Percentiles rank a stretch among this genome's conserved stretches.
phyloP scores from a whole-genome alignment of 305 asterid genomes.

The Fraxinus albicans region DNA sequence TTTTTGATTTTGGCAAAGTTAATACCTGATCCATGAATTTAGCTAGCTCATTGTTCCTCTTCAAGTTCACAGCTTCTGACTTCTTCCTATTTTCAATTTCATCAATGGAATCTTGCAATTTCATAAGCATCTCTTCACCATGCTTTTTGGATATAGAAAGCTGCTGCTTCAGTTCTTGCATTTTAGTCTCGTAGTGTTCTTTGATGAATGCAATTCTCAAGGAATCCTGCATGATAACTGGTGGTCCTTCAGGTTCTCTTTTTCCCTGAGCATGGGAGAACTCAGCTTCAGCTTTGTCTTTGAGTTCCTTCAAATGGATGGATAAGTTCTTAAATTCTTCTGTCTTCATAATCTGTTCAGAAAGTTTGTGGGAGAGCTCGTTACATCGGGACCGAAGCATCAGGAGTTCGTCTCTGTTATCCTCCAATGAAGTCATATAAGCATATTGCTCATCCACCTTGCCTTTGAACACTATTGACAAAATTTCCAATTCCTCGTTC shows the following conservation, averaged over 20 bases:
- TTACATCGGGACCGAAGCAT: constrained; percentile 43
- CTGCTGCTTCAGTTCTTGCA: constrained; percentile 86
- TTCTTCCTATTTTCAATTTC: constrained; percentile 81
- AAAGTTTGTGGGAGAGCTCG: constrained; percentile 64
- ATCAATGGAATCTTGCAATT: constrained; percentile 86
- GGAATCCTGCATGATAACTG: constrained; percentile 70
- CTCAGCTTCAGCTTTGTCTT: constrained; percentile 87
- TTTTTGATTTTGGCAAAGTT: no score
- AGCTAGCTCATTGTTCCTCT: constrained; percentile 79
- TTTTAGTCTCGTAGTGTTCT: constrained; percentile 82
- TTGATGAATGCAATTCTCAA: constrained; percentile 89
- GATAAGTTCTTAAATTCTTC: constrained; percentile 83
- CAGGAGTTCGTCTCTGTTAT: constrained; percentile 43
- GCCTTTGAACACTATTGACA: constrained; percentile 46
- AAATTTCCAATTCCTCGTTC: constrained; percentile 68
- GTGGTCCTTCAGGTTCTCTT: constrained; percentile 66
- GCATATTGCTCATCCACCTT: constrained; percentile 55
- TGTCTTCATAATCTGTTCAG: constrained; percentile 70
- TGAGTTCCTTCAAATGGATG: constrained; percentile 77
- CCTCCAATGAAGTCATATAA: constrained; percentile 36
- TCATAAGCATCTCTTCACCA: constrained; percentile 94
- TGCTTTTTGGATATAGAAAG: constrained; percentile 76
- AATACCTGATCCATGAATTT: no score
- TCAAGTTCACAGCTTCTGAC: constrained; percentile 79
- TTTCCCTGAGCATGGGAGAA: constrained; percentile 48